Base-by-base conservation (phyloP, 805 yeast species). In the Wickerhamiella kazuoi region DNA sequence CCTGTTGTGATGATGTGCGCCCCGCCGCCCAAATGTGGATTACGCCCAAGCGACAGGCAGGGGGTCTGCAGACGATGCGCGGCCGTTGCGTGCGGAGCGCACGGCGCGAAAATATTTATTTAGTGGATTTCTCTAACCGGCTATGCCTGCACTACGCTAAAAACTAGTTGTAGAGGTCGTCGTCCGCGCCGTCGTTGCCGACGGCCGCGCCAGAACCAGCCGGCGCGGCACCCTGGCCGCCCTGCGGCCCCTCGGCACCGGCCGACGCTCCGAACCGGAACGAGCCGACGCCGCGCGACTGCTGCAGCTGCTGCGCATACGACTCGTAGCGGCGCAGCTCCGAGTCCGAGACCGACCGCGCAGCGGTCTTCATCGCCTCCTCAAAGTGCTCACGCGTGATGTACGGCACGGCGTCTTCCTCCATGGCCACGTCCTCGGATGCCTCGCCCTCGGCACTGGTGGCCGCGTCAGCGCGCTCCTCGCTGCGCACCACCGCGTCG, bases 291-390 rank as follows among this genome's bases (percentile, higher is more conserved):
- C 98, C 97, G 65, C 98, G 82, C 1, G 95, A 80, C 42, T 94
- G 82, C 61, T 79, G 93, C 61, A 90, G 69, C 64, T 87, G 95
- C 63, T 87, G 95, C 38, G 95, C 93, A 55, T 87, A 90, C 6
- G 97, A 93, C 67, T 90, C 98, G 61, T 90, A 90, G 64, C 98
- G 86, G 65, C 99, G 90, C 56, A 90, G 71, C 64, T 90, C 98
- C 30, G 95, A 81, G 56, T 93, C 97, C 31, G 93, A 77, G 36
- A 90, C 99, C 41, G 96, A 86, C 54, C 97, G 80, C 63, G 84
- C 79, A 39, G 98, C 99, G 1, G 97, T 84, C 76, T 87, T 86
- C 99, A 90, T 90, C 35, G 99, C 99, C 68, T 90, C 97, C 63
- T 90, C 95, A 53, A 90, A 84, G 61, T 90, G 99, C 38, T 77